phyloP scores from a whole-genome alignment of 345 rosid genomes.

The Citrus inodora region DNA sequence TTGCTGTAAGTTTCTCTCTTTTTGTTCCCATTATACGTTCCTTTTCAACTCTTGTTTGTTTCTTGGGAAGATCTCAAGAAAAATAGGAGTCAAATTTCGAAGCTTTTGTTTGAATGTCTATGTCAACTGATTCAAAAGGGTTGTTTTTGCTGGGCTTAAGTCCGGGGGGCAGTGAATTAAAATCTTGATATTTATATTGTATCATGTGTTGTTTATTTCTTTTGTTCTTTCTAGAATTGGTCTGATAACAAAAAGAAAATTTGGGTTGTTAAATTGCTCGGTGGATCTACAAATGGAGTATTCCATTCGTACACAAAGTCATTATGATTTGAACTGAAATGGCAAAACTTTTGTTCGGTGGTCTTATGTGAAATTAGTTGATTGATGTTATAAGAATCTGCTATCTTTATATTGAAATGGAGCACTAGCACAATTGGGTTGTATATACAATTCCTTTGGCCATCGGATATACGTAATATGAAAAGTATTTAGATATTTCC shows the following conservation, averaged over 20 bases:
- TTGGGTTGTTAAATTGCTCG: background rate
- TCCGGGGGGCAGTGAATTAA: background rate
- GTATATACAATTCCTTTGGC: background rate
- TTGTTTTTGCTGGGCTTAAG: background rate
- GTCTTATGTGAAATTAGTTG: background rate
- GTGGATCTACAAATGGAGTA: background rate
- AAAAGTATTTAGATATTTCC: background rate
- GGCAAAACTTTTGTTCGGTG: background rate
- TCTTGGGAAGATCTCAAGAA: constrained; percentile 3
- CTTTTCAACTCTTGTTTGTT: background rate
- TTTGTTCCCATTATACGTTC: background rate
- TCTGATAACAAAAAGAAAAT: background rate
- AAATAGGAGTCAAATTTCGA: background rate
- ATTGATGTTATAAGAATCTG: background rate
- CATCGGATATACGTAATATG: background rate
- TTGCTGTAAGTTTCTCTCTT: constrained; percentile 48
- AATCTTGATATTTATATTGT: background rate
- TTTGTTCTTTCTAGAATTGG: background rate
- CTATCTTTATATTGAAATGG: background rate
- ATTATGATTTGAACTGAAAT: background rate
- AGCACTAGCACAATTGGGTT: too few relatives aligned
- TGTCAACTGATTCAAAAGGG: background rate
- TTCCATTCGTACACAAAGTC: background rate
- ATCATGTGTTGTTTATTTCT: background rate
- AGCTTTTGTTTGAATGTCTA: background rate